Conservation (phyloP, 2,329 filamentous ascomycete species). For the Neofusicoccum ribis region DNA sequence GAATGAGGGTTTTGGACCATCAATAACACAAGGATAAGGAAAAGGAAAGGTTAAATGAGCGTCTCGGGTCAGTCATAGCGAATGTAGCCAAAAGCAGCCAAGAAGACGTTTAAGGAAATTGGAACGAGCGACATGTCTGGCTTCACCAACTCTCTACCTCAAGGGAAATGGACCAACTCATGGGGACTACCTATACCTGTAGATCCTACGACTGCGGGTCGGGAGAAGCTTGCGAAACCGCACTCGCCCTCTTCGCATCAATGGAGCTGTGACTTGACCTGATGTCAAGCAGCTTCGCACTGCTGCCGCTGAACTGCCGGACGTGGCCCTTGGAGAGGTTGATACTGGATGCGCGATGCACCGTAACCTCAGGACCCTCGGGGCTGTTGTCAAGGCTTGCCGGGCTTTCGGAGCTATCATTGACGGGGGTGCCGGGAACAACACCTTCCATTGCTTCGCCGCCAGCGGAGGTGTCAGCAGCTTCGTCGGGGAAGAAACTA, state of each 20-base stretch:
- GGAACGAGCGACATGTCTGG: constrained; percentile 17
- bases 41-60: constrained; percentile 3
- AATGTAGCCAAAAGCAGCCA: not conserved
- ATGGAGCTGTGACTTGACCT: constrained; percentile 20
- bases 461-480: constrained; percentile 28
- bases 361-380: constrained; percentile 23
- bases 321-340: constrained; percentile 66
- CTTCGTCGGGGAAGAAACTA: constrained; percentile 42
- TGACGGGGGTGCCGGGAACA: constrained; percentile 35
- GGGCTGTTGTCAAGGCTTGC: constrained; percentile 29
- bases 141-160: constrained; percentile 9
- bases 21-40: not conserved
- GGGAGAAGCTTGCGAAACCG: not conserved
- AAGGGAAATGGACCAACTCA: not conserved
- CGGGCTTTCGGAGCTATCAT: constrained; percentile 27
- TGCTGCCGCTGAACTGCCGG: constrained; percentile 74
- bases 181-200: constrained; percentile 5
- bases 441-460: constrained; percentile 35
- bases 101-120: constrained; percentile 7
- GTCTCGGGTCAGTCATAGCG: constrained; percentile 15
- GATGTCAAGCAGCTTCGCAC: constrained; percentile 72
- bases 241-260: constrained; percentile 24
- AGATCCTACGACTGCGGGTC: not conserved
- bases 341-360: constrained; percentile 70
- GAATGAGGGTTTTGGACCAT: not conserved